Evolutionary conservation across 1,284 basidiomycete genomes (phyloP).

Genomic region (Ustilago trichophora): DNA sequence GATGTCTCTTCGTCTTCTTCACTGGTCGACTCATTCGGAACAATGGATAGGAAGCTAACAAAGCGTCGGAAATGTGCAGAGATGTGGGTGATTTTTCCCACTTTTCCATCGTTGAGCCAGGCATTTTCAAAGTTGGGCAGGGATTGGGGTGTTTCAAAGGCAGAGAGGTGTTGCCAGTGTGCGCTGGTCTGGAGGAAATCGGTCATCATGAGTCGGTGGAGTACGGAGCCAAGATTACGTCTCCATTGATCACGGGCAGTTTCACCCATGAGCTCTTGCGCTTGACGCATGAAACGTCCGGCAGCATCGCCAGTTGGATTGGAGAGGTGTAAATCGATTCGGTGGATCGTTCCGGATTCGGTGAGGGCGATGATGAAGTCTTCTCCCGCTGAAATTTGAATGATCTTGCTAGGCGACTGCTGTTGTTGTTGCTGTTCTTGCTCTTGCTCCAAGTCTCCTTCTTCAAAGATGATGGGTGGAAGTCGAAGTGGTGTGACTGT

Average conservation of each 20-base stretch:
- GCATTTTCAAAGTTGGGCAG: conserved; percentile 1
- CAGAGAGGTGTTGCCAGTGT: conserved; percentile 8
- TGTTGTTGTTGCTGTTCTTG: too few relatives aligned
- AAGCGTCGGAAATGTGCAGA: conserved; percentile 84
- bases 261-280: too few relatives aligned
- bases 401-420: conserved; percentile 2
- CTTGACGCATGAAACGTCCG: too few relatives aligned
- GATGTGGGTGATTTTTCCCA: conserved; percentile 71
- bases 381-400: conserved; percentile 46
- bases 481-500: conserved; percentile 4
- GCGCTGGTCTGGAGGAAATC: conserved; percentile 6
- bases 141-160: conserved; percentile 10
- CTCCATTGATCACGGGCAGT: too few relatives aligned
- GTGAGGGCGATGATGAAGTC: conserved; percentile 52
- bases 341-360: conserved; percentile 25
- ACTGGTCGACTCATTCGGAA: conserved; percentile 59
- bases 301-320: too few relatives aligned
- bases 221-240: too few relatives aligned
- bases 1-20: too few relatives aligned
- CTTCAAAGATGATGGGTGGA: conserved; percentile 4
- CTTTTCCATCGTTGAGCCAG: conserved; percentile 10
- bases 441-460: too few relatives aligned
- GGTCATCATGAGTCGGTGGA: not conserved
- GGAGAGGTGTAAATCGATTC: conserved; percentile 25
- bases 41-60: conserved; percentile 79